Evolutionary conservation across 768 basidiomycete genomes (phyloP), one percentile per base, ranked within the genome.

Genomic region (Tulasnella sp.): DNA sequence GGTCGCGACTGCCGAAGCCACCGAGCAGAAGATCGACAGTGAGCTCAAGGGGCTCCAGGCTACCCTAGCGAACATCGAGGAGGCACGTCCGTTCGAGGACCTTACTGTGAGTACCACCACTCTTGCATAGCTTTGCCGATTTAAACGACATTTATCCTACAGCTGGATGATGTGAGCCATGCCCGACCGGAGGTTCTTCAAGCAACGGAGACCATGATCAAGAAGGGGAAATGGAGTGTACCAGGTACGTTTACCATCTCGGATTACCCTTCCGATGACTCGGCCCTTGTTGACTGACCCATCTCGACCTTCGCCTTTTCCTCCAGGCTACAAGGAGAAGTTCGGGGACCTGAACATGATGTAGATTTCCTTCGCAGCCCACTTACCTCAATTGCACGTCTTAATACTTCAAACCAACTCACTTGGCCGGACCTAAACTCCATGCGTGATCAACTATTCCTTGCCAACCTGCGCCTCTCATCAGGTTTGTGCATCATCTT

Each of bases 161-260:
- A 94, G 92, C 77, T 84, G 63, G 84, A 86, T 68, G 94, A 99
- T 62, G 88, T 98, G 65, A 83, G 84, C 65, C 78, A 84, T 62
- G 94, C 94, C 24, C 87, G 96, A 73, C 96, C 96, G 17, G 89
- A 90, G 72, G 83, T 98, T 71, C 75, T 78, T 41, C 83, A 96
- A 73, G 83, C 87, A 44, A 89, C 96, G 61, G 91, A 97, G 75
- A 87, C 78, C 65, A 94, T 96, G 92, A 72, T 97, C 63, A 84
- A 86, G 81, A 92, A 97, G 76, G 93, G 93, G 73, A 96, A 97
- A 77, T 96, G 91, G 86, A 91, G 86, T 67, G 93, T 97, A 60
- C 94, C 94, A 67, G 93, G 92, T 85, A 69, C 55, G 77, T 63
- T 25, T 12, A n/a, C 25, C 11, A 48, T 31, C 27, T 19, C 48